Base-by-base conservation (phyloP, 2,329 filamentous ascomycete species). In the Fusarium sp. region DNA sequence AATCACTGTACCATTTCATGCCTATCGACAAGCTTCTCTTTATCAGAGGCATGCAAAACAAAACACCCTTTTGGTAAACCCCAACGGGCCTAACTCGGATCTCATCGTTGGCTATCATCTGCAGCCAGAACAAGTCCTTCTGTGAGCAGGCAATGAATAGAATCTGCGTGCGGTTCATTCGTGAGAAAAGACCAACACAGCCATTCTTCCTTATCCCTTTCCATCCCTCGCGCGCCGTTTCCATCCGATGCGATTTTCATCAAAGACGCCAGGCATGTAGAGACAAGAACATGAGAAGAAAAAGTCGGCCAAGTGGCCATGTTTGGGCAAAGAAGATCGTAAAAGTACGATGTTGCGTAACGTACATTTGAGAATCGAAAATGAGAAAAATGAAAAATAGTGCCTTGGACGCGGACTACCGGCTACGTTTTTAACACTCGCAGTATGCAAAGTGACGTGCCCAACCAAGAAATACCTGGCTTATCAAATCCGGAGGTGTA, bases 311-410 rank as follows among this genome's bases (percentile, higher is more conserved):
- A 69, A 69, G 63, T 63, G 75, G 75, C 68, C 73, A 70, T 74
- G 68, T 76, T 72, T 70, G 65, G 72, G 67, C 64, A 74, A 78
- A 77, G 77, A 81, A 78, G 74, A 80, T 82, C 77, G 79, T 79
- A 73, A 79, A 52, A 76, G 76, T 81, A 80, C 76, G 80, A 67
- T 74, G 67, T 77, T 72, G 74, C 79, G 78, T 79, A 82, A 81
- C 76, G 76, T 83, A 82, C 81, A 83, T 74, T 69, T 75, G 75
- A 82, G 78, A 82, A 83, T 78, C 71, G 78, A 81, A 48, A 82
- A 77, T 76, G 73, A 75, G 67, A 72, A 65, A 74, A 72, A 67
- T 60, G 39, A 69, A 76, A 76, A 69, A 58, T 52, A 58, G 64
- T 68, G 65, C 64, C 68, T 76, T 66, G 67, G 71, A 73, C 66